Evolutionary conservation across 2,329 filamentous ascomycete species (phyloP).

Genomic region (Pseudopyricularia javanii): DNA sequence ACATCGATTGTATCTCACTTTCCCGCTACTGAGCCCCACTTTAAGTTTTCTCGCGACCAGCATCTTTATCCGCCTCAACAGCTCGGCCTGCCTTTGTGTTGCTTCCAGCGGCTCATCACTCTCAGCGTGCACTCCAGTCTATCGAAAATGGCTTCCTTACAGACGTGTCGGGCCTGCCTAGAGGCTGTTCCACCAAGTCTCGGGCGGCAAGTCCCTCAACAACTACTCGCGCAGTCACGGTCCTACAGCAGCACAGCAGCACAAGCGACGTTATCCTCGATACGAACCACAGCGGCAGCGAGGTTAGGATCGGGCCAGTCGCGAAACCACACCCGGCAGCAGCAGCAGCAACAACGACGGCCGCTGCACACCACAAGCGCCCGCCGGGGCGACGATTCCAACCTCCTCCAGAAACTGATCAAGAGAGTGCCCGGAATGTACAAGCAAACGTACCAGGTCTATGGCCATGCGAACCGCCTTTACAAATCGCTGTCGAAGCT

Average conservation of each 20-base stretch:
- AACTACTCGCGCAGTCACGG: neutral
- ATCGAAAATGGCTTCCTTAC: neutral
- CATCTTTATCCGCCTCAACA: too few relatives aligned
- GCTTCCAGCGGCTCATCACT: neutral
- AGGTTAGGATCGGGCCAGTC: neutral
- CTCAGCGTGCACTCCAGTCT: neutral
- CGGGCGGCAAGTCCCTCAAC: neutral
- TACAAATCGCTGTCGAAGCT: constrained; percentile 63
- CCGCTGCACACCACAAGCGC: neutral
- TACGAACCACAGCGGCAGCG: neutral
- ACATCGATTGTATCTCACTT: neutral
- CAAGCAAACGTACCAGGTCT: constrained; percentile 54
- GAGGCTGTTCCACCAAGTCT: neutral
- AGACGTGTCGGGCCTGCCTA: constrained; percentile 1
- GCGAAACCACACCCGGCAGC: too few relatives aligned
- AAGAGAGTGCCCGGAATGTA: neutral
- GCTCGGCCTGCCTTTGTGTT: too few relatives aligned
- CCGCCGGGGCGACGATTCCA: neutral
- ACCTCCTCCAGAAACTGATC: neutral
- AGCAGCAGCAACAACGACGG: neutral
- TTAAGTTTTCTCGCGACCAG: neutral
- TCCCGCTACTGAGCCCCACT: neutral
- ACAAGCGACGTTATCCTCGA: too few relatives aligned
- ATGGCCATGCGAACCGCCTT: constrained; percentile 65
- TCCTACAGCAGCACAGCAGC: neutral